Conservation (phyloP, 345 rosid species). For the Rhodamnia rubescens region DNA sequence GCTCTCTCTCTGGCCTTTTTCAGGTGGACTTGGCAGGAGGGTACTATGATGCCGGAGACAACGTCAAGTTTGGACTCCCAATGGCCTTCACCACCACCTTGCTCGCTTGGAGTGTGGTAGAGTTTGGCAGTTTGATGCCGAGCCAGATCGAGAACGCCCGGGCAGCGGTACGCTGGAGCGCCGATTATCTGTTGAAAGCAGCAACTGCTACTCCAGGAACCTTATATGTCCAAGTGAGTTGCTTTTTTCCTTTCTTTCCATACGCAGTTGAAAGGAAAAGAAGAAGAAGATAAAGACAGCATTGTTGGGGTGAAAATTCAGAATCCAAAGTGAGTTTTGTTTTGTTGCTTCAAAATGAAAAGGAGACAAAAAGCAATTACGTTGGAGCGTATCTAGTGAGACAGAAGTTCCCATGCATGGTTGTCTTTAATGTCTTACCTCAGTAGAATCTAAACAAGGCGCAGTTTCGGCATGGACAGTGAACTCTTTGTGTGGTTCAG, state of each 20-base stretch:
- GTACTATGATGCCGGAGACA: slow-evolving; percentile 79
- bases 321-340: not conserved
- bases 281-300: not conserved
- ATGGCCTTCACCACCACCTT: slow-evolving; percentile 72
- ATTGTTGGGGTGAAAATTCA: not conserved
- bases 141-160: slow-evolving; percentile 34
- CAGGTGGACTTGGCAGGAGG: slow-evolving; percentile 71
- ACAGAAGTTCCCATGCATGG: not conserved
- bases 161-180: slow-evolving; percentile 57
- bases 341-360: not conserved
- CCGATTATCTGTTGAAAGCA: slow-evolving; percentile 60
- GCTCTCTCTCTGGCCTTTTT: not conserved
- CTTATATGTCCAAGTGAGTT: slow-evolving; percentile 53
- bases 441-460: not conserved
- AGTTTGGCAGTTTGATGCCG: slow-evolving; percentile 50
- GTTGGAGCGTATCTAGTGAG: not conserved
- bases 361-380: not conserved
- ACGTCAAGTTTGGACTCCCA: slow-evolving; percentile 68
- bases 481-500: slow-evolving; percentile 12
- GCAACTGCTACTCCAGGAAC: slow-evolving; percentile 44
- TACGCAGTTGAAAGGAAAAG: not conserved
- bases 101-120: slow-evolving; percentile 69
- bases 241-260: not conserved
- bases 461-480: not conserved
- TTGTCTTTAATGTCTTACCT: not conserved